Evolutionary conservation across 2,329 filamentous ascomycete species (phyloP), one percentile per base, ranked within the genome.

Genomic region (Claviceps cyperi): DNA sequence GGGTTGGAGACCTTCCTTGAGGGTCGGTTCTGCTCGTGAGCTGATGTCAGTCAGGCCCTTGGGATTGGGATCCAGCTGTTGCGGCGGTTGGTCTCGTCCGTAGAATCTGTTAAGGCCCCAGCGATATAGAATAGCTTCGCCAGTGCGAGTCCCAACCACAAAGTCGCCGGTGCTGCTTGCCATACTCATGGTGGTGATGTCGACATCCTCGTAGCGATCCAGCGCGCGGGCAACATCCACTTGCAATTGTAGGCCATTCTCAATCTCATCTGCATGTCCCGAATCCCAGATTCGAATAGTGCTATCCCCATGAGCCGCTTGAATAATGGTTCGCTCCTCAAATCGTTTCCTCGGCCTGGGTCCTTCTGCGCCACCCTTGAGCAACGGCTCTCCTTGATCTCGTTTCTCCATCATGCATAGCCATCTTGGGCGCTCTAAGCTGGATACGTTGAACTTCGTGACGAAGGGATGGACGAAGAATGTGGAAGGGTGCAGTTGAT

Each of bases 211-310:
- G 53, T 78, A 84, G n/a, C 87, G 80, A 48, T 84, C 85, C 4
- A 97, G 72, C 2, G 91, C 86, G 55, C 87, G 78, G 6, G 86
- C 84, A 38, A 97, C 73, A 59, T 98, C 91, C 5, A 94, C 81
- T 67, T 98, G 91, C 22, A 97, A 70, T 49, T 87, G 75, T 4
- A 74, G 73, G 13, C 80, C 75, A 59, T 97, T 97, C 65, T 98
- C 92, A 47, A 98, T 85, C 59, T 96, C 87, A 61, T 98, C 92
- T 14, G 81, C 86, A 59, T 94, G 86, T 0, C 92, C 92, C 19
- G 84, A 80, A 65, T 98, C 92, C 89, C 90, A 98, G 6, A 97
- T 72, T 35, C 90, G 77, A n/a, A 98, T 74, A 0, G 86, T 94
- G 49, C 90, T 88, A 65, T 98, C 92, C 3, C 84, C 88, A 64